Evolutionary conservation across 2,329 filamentous ascomycete species (phyloP).

Genomic region (Cladosporium colombiae): DNA sequence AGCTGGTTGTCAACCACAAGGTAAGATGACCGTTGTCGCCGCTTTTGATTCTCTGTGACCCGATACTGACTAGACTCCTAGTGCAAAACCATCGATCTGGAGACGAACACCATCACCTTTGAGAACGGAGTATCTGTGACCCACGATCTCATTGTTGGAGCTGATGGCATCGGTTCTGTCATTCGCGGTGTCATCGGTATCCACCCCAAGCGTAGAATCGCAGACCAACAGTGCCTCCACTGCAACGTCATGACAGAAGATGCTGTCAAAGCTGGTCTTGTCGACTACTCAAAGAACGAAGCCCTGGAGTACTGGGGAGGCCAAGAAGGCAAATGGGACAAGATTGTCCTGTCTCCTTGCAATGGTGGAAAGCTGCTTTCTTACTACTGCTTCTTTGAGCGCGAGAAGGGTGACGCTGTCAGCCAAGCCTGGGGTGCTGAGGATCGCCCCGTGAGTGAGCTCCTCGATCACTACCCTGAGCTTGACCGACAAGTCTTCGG

Average conservation of each 20-base stretch:
- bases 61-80: constrained; percentile 30
- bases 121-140: constrained; percentile 51
- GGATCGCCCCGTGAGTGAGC: constrained; percentile 53
- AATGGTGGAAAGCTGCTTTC: constrained; percentile 65
- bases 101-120: constrained; percentile 50
- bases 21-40: not conserved
- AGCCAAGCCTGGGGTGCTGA: constrained; percentile 59
- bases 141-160: constrained; percentile 64
- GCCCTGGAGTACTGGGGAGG: constrained; percentile 73
- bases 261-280: constrained; percentile 58
- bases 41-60: constrained; percentile 37
- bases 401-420: constrained; percentile 60
- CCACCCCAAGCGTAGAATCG: constrained; percentile 58
- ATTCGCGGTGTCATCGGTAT: constrained; percentile 66
- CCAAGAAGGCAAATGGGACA: constrained; percentile 62
- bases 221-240: constrained; percentile 64
- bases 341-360: constrained; percentile 71
- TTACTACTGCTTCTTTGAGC: constrained; percentile 71
- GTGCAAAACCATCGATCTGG: constrained; percentile 52
- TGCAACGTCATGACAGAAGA: constrained; percentile 64
- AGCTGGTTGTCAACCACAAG: constrained; percentile 58
- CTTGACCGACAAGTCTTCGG: constrained; percentile 59
- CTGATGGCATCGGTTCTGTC: constrained; percentile 68
- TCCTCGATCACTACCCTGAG: constrained; percentile 61
- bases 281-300: constrained; percentile 61